Percentiles rank a stretch among this genome's conserved stretches.
Conservation (phyloP, 2,329 filamentous ascomycete genomes). For the Nemania bipapillata region DNA sequence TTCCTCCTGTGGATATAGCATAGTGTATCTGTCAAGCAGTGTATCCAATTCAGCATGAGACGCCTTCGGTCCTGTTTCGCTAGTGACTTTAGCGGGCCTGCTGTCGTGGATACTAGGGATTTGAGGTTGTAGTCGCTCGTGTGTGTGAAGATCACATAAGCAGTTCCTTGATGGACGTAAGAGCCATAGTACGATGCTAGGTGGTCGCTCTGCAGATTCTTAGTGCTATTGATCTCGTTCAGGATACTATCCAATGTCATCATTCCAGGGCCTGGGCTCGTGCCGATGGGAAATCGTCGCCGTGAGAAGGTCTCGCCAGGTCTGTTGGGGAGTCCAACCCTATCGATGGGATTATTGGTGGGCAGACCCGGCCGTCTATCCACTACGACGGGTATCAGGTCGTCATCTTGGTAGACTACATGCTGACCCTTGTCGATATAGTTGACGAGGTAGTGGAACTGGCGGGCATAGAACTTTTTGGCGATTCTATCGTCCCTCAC, state of each 20-base stretch:
- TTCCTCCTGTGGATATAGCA: slow-evolving; percentile 73
- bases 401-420: slow-evolving; percentile 71
- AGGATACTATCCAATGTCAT: slow-evolving; percentile 67
- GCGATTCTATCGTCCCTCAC: slow-evolving; percentile 71
- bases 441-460: slow-evolving; percentile 76
- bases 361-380: slow-evolving; percentile 64
- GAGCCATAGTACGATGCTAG: slow-evolving; percentile 77
- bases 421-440: slow-evolving; percentile 70
- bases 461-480: slow-evolving; percentile 74
- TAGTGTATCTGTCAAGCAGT: slow-evolving; percentile 75
- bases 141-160: slow-evolving; percentile 74
- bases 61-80: slow-evolving; percentile 68
- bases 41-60: slow-evolving; percentile 77
- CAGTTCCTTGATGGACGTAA: slow-evolving; percentile 71
- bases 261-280: slow-evolving; percentile 57
- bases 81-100: slow-evolving; percentile 70
- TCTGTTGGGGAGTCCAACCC: slow-evolving; percentile 71
- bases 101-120: slow-evolving; percentile 72
- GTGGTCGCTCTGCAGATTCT: slow-evolving; percentile 71
- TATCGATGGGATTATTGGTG: slow-evolving; percentile 60
- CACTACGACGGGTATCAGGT: slow-evolving; percentile 74
- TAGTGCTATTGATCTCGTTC: slow-evolving; percentile 68
- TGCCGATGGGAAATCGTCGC: slow-evolving; percentile 66
- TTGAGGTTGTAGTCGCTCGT: slow-evolving; percentile 73
- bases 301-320: slow-evolving; percentile 68